These are phyloP conservation scores for Closterium sp. DNA, from an alignment of 139 green algal species.

Conservation along the genomic window DNA sequence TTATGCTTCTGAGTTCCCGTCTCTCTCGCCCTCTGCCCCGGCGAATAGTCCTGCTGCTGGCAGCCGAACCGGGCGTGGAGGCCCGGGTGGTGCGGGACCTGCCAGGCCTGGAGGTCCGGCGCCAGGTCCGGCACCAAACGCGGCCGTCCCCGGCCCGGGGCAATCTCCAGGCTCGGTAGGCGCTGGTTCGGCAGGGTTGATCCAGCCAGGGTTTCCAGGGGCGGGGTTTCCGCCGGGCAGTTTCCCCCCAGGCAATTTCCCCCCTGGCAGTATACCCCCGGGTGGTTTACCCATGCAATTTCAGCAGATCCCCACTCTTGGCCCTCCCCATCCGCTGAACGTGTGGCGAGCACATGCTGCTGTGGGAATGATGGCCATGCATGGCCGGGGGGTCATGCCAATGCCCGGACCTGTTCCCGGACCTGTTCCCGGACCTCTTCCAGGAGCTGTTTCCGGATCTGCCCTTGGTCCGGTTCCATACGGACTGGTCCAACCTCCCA, in stretches of 20 bases:
- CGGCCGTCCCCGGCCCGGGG: background rate
- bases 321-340: background rate
- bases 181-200: background rate
- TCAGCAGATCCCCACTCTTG: background rate
- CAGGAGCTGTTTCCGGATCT: background rate
- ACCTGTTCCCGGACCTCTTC: background rate
- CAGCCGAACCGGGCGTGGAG: background rate
- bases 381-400: background rate
- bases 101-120: background rate
- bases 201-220: background rate
- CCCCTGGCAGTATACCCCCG: background rate
- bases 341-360: background rate
- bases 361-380: background rate
- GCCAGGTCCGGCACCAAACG: background rate
- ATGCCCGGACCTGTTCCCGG: background rate
- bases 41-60: background rate
- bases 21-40: background rate
- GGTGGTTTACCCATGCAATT: background rate
- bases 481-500: background rate
- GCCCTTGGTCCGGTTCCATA: background rate
- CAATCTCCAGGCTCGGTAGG: background rate
- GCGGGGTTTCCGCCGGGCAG: background rate
- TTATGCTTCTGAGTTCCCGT: slow-evolving; percentile 36
- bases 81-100: background rate
- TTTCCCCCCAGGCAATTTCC: background rate